A percentile compares a stretch with the other conserved stretches of the same genome.
Evolutionary conservation across 495 filamentous ascomycete species (phyloP).

Genomic region (Neurospora tetraspora): DNA sequence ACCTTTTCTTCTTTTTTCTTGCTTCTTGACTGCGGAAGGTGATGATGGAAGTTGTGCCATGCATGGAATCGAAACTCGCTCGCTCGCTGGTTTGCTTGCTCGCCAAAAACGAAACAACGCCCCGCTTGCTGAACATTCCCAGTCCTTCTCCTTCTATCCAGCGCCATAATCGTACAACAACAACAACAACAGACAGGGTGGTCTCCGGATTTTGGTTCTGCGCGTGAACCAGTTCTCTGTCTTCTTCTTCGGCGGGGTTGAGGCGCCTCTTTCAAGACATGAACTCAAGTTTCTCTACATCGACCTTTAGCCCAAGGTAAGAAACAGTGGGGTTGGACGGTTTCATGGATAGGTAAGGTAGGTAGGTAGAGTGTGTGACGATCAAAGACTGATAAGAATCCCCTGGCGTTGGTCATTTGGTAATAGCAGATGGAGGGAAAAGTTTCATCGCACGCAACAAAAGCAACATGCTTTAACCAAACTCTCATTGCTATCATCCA

Average conservation of each 20-base stretch:
- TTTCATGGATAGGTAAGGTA: slow-evolving; percentile 6
- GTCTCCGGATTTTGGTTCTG: not conserved
- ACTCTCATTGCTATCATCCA: not conserved
- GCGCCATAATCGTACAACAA: not conserved
- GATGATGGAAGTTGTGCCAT: not conserved
- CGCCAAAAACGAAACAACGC: no score
- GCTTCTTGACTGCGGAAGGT: not conserved
- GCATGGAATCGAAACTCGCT: not conserved
- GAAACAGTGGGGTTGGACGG: slow-evolving; percentile 10
- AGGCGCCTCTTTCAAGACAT: not conserved
- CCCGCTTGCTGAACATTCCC: not conserved
- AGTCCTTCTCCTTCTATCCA: not conserved
- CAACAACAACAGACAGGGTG: not conserved
- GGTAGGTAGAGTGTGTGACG: not conserved
- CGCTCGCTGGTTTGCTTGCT: not conserved
- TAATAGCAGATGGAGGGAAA: not conserved
- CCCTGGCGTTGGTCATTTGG: not conserved
- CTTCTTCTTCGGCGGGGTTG: not conserved
- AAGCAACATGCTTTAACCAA: not conserved
- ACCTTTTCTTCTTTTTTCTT: not conserved
- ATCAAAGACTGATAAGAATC: not conserved
- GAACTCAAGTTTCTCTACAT: slow-evolving; percentile 29
- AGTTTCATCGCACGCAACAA: not conserved
- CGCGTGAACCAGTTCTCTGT: not conserved
- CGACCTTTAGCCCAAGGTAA: slow-evolving; percentile 25